Percentiles rank a stretch among this genome's conserved stretches.
phyloP scores from a whole-genome alignment of 495 filamentous ascomycete species.

The Bathelium albidoporum region DNA sequence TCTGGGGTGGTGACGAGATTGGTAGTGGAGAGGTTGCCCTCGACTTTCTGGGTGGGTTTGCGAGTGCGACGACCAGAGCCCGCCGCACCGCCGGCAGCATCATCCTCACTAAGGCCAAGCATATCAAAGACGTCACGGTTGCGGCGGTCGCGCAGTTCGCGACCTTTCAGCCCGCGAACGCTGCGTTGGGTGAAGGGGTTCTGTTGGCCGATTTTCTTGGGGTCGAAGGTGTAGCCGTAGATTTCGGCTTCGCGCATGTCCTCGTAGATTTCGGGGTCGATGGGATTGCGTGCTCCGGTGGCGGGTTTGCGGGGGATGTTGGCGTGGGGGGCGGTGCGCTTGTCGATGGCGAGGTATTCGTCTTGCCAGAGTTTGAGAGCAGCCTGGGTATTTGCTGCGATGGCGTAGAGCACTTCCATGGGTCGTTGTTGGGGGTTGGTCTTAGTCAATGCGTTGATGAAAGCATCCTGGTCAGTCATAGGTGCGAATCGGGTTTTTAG shows the following conservation, averaged over 20 bases:
- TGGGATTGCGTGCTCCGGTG: conserved; percentile 27
- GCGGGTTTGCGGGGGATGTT: conserved; percentile 32
- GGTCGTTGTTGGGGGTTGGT: conserved; percentile 23
- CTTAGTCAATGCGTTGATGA: conserved; percentile 25
- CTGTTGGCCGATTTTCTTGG: conserved; percentile 26
- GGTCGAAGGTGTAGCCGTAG: conserved; percentile 32
- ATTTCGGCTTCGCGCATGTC: conserved; percentile 35
- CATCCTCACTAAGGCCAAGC: conserved; percentile 22
- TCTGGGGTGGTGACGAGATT: conserved; percentile 6
- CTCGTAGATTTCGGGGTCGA: conserved; percentile 23
- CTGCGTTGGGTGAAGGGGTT: conserved; percentile 28
- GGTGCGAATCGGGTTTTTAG: conserved; percentile 17
- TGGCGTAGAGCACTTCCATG: conserved; percentile 43
- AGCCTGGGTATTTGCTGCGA: conserved; percentile 42
- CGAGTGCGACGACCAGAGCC: conserved; percentile 7
- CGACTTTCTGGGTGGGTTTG: conserved; percentile 7
- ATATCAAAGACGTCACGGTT: conserved; percentile 18
- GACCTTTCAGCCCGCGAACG: conserved; percentile 24
- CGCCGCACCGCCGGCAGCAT: conserved; percentile 10
- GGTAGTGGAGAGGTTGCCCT: conserved; percentile 10
- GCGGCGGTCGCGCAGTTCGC: conserved; percentile 30
- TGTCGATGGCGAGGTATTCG: conserved; percentile 52
- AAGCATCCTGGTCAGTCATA: conserved; percentile 20
- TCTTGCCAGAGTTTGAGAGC: conserved; percentile 51
- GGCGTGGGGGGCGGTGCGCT: conserved; percentile 34